Conservation (phyloP, 176 grass and related monocot species). For the Triticum monococcum region DNA sequence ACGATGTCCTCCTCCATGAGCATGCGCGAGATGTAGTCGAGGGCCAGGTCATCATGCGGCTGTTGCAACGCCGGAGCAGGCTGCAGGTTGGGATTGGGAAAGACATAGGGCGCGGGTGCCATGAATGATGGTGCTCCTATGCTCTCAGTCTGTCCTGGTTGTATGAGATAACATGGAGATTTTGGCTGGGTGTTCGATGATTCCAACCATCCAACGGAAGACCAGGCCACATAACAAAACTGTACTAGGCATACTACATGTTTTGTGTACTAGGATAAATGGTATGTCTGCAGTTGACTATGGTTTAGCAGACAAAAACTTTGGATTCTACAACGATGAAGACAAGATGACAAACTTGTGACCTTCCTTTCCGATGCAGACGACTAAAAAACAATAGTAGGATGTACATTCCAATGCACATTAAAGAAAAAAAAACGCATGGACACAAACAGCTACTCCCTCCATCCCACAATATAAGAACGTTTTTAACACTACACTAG, state of each 20-base stretch:
- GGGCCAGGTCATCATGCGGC: background rate
- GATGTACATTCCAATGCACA: background rate
- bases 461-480: no score
- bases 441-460: background rate
- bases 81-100: background rate
- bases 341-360: background rate
- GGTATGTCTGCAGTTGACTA: slow-evolving; percentile 1
- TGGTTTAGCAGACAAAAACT: background rate
- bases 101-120: background rate
- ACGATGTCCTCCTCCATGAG: slow-evolving; percentile 52
- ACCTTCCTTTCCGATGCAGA: background rate
- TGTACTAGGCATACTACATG: no score
- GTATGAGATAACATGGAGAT: slow-evolving; percentile 3
- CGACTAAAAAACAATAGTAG: background rate
- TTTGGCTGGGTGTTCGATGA: background rate
- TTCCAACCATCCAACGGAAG: slow-evolving; percentile 15
- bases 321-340: background rate
- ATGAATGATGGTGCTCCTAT: background rate
- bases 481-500: no score
- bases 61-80: background rate
- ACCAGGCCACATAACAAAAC: background rate
- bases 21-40: slow-evolving; percentile 23
- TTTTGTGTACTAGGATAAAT: background rate
- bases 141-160: background rate
- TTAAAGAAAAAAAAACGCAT: background rate